Evolutionary conservation across 1,139 yeast species (phyloP).

Genomic region (Pichia kudriavzevii): DNA sequence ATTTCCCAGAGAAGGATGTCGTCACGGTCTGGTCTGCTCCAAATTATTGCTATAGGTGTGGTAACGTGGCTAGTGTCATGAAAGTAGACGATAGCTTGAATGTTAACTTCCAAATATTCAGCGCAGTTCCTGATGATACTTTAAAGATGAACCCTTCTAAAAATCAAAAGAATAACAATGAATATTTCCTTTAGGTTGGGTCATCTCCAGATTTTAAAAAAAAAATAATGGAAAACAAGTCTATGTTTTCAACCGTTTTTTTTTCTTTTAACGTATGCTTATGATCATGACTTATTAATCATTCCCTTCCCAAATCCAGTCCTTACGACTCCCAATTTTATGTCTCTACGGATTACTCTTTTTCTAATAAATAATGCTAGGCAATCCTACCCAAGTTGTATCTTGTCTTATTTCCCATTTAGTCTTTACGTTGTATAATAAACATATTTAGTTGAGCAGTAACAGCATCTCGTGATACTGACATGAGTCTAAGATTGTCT

Average conservation of each 20-base stretch:
- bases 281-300: too few species aligned
- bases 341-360: too few species aligned
- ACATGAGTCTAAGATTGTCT: too few species aligned
- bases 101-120: conserved; percentile 87
- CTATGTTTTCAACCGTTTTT: conserved; percentile 1
- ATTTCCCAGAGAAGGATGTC: conserved; percentile 88
- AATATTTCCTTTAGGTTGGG: conserved; percentile 55
- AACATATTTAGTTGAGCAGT: too few species aligned
- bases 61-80: conserved; percentile 98
- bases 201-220: not conserved
- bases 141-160: conserved; percentile 62
- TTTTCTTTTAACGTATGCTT: too few species aligned
- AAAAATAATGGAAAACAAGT: not conserved
- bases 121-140: conserved; percentile 94
- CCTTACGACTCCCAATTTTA: too few species aligned
- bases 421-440: too few species aligned
- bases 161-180: conserved; percentile 60
- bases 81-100: conserved; percentile 80
- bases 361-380: too few species aligned
- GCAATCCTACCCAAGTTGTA: too few species aligned
- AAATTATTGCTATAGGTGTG: conserved; percentile 95
- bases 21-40: conserved; percentile 99
- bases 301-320: too few species aligned
- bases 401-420: too few species aligned
- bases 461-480: too few species aligned